Percentiles rank a stretch among this genome's conserved stretches.
Conservation (phyloP, 2,329 filamentous ascomycete genomes). For the Fusarium sp. region DNA sequence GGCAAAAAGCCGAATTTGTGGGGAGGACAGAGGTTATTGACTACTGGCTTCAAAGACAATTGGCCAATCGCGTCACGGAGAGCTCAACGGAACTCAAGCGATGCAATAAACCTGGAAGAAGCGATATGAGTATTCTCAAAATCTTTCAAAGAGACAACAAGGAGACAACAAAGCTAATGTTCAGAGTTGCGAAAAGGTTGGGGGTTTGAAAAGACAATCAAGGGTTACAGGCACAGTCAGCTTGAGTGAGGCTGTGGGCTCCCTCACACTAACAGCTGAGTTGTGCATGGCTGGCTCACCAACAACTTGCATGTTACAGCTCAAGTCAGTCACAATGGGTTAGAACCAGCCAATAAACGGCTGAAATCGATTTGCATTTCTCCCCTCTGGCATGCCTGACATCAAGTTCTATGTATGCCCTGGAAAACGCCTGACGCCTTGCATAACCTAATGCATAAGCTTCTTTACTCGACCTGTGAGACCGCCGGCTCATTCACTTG, state of each 20-base stretch:
- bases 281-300: constrained; percentile 10
- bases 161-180: not conserved
- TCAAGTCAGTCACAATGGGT: constrained; percentile 11
- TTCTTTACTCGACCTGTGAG: constrained; percentile 50
- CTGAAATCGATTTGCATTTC: constrained; percentile 11
- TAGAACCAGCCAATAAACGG: constrained; percentile 14
- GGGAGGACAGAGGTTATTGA: not conserved
- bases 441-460: constrained; percentile 3
- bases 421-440: constrained; percentile 42
- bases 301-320: constrained; percentile 3
- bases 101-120: not conserved
- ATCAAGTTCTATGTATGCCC: constrained; percentile 30
- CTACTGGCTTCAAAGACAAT: not conserved
- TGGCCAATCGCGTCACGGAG: constrained; percentile 6
- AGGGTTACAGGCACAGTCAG: constrained; percentile 17
- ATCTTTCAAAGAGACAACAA: not conserved
- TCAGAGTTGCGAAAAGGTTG: not conserved
- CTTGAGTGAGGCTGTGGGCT: constrained; percentile 25
- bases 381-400: constrained; percentile 21
- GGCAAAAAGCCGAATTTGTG: not conserved
- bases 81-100: not conserved
- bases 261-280: constrained; percentile 11
- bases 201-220: constrained; percentile 13
- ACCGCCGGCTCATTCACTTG: constrained; percentile 52
- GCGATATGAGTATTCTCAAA: not conserved